Evolutionary conservation across 176 grass and related monocot species (phyloP).

Genomic region (Ensete ventricosum): DNA sequence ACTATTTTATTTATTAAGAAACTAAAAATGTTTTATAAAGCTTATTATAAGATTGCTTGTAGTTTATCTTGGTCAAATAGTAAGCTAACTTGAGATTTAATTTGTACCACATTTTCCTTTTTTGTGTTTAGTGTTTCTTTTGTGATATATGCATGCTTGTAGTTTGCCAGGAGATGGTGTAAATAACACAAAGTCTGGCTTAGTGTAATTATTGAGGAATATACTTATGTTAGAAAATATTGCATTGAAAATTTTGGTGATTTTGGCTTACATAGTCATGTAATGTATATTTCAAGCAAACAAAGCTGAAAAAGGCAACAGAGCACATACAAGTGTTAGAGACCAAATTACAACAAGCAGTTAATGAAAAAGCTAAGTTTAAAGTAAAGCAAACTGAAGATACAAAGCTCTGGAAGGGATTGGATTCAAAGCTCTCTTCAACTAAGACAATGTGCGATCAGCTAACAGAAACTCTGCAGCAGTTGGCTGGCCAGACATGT

Average conservation of each 20-base stretch:
- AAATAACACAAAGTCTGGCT: neutral
- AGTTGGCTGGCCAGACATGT: conserved; percentile 58
- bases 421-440: conserved; percentile 83
- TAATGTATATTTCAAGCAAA: conserved; percentile 36
- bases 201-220: neutral
- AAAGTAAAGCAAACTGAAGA: conserved; percentile 82
- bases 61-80: neutral
- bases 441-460: conserved; percentile 78
- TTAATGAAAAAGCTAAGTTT: conserved; percentile 81
- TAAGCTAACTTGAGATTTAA: neutral
- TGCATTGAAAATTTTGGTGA: neutral
- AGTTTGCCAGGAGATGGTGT: neutral
- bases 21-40: neutral
- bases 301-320: conserved; percentile 62
- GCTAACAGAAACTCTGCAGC: conserved; percentile 76
- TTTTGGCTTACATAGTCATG: neutral
- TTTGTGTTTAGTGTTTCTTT: neutral
- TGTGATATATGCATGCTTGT: neutral
- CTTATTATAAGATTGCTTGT: neutral
- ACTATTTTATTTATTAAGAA: neutral
- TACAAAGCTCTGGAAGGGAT: conserved; percentile 69
- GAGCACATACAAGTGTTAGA: conserved; percentile 80
- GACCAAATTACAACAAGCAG: conserved; percentile 64
- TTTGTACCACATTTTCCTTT: neutral
- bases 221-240: neutral